Conservation (phyloP, 371 early-diverging fungal genomes). For the Mycotypha africana region DNA sequence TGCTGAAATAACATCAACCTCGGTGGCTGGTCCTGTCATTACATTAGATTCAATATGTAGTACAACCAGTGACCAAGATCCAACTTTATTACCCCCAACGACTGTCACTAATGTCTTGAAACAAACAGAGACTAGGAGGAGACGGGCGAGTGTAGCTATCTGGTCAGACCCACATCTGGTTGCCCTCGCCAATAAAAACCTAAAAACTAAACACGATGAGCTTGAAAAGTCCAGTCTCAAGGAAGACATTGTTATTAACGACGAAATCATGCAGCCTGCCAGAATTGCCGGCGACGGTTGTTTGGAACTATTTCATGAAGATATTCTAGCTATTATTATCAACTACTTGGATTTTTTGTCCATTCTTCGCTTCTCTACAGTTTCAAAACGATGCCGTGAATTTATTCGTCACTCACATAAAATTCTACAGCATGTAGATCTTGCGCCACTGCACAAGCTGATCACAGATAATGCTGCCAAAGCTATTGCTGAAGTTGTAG, state of each 20-base stretch:
- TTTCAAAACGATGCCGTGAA: slow-evolving; percentile 21
- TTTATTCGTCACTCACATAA: slow-evolving; percentile 23
- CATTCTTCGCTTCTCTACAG: slow-evolving; percentile 14
- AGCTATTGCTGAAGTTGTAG: slow-evolving; percentile 8
- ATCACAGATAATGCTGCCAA: slow-evolving; percentile 31
- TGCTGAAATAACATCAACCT: neutral
- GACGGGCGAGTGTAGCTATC: slow-evolving; percentile 77
- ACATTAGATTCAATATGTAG: slow-evolving; percentile 29
- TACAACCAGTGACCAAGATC: slow-evolving; percentile 43
- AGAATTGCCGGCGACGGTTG: neutral
- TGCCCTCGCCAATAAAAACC: slow-evolving; percentile 36
- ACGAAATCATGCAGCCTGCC: neutral
- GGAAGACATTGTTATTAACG: neutral
- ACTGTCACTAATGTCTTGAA: slow-evolving; percentile 22
- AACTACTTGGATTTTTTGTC: slow-evolving; percentile 24
- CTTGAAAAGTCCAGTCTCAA: no score
- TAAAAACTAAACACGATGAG: slow-evolving; percentile 2
- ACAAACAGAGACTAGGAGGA: slow-evolving; percentile 34
- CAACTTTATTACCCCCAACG: slow-evolving; percentile 23
- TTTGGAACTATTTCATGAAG: slow-evolving; percentile 9
- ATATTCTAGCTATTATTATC: slow-evolving; percentile 15
- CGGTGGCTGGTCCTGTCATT: slow-evolving; percentile 3
- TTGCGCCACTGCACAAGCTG: slow-evolving; percentile 34
- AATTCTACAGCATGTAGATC: slow-evolving; percentile 32
- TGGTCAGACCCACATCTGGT: slow-evolving; percentile 74